Evolutionary conservation across 2,329 filamentous ascomycete genomes (phyloP).

Genomic region (Trichoderma citrinoviride): DNA sequence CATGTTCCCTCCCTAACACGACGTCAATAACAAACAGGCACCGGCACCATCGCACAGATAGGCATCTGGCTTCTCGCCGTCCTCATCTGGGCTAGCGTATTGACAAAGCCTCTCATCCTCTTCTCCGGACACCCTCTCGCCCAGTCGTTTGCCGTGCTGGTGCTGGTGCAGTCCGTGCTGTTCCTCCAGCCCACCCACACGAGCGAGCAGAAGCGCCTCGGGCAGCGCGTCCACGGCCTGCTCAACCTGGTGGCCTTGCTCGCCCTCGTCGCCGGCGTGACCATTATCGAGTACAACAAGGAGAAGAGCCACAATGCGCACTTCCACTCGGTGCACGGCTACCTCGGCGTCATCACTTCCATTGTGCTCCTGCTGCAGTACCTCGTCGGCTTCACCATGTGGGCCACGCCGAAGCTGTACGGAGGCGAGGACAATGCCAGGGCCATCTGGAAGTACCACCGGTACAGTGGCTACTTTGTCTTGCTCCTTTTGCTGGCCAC

Average conservation of each 20-base stretch:
- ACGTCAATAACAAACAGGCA: conserved; percentile 54
- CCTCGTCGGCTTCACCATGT: conserved; percentile 78
- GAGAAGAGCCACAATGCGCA: conserved; percentile 62
- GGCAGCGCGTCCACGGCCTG: conserved; percentile 61
- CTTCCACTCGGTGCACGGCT: conserved; percentile 78
- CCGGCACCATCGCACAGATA: conserved; percentile 74
- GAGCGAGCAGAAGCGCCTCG: conserved; percentile 65
- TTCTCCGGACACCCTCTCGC: conserved; percentile 87
- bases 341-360: conserved; percentile 76
- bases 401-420: conserved; percentile 69
- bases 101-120: conserved; percentile 68
- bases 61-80: conserved; percentile 72
- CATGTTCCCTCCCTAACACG: not conserved
- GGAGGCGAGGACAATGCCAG: conserved; percentile 79
- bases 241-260: conserved; percentile 66
- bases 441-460: conserved; percentile 86
- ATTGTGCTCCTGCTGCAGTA: conserved; percentile 70
- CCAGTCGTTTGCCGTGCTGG: conserved; percentile 64
- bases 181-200: conserved; percentile 85
- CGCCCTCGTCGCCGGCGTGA: conserved; percentile 61
- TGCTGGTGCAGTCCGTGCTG: conserved; percentile 76
- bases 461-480: conserved; percentile 71
- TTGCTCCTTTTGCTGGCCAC: conserved; percentile 70
- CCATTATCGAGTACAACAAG: conserved; percentile 84
- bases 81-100: conserved; percentile 74